Conservation (phyloP, 176 grass and related monocot genomes). For the Raddia guianensis region DNA sequence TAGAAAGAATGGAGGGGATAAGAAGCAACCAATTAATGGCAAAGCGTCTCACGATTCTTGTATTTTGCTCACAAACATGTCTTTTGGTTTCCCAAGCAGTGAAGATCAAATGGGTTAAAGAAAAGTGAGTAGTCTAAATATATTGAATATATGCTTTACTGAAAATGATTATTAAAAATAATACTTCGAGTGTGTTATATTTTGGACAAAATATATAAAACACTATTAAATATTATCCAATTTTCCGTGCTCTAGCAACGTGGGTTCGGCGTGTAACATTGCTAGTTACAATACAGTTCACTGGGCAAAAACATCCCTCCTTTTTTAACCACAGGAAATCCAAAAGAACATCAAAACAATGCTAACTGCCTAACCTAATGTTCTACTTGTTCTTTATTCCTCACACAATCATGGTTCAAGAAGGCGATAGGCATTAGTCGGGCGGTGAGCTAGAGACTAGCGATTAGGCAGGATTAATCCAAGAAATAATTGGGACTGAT, state of each 20-base stretch:
- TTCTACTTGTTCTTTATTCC: slow-evolving; percentile 11
- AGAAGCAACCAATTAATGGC: neutral
- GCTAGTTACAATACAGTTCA: neutral
- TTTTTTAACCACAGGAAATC: slow-evolving; percentile 15
- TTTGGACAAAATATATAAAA: neutral
- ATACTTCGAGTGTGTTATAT: neutral
- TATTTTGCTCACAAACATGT: neutral
- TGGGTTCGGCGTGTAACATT: neutral
- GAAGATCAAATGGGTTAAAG: neutral
- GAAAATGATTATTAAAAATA: neutral
- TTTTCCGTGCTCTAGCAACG: neutral
- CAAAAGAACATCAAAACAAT: slow-evolving; percentile 10
- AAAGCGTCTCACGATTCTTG: neutral
- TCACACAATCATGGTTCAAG: neutral
- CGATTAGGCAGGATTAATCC: too few relatives aligned
- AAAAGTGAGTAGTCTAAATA: neutral
- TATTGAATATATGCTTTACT: neutral
- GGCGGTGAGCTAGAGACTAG: too few relatives aligned
- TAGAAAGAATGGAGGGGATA: neutral
- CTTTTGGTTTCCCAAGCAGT: neutral
- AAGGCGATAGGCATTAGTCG: too few relatives aligned
- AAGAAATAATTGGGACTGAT: too few relatives aligned
- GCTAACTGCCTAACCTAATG: slow-evolving; percentile 1
- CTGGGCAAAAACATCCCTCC: slow-evolving; percentile 1
- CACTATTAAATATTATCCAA: neutral